Evolutionary conservation across 768 basidiomycete genomes (phyloP).

Genomic region (Clavaria fumosa): DNA sequence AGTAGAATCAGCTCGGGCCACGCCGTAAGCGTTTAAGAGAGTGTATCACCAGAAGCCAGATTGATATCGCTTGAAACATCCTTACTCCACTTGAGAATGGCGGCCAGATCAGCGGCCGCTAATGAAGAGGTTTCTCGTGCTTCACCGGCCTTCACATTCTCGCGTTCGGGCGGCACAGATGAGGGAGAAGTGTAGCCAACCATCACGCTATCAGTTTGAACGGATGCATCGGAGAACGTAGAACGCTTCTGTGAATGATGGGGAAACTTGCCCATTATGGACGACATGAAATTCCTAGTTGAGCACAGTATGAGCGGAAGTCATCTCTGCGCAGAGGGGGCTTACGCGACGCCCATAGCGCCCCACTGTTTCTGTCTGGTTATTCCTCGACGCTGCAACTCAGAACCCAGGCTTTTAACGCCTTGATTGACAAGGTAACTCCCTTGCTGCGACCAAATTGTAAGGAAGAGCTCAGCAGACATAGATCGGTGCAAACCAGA

Average conservation of each 20-base stretch:
- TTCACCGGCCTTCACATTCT: conserved; percentile 25
- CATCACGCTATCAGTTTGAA: conserved; percentile 38
- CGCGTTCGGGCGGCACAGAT: conserved; percentile 16
- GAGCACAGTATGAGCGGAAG: neutral
- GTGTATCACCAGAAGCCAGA: conserved; percentile 36
- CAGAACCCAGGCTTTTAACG: conserved; percentile 49
- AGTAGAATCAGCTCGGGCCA: neutral
- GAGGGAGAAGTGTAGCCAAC: conserved; percentile 15
- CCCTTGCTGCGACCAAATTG: too few species aligned
- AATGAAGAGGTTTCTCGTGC: conserved; percentile 41
- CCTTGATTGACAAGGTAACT: conserved; percentile 50
- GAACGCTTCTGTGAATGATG: conserved; percentile 36
- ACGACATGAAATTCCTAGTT: conserved; percentile 34
- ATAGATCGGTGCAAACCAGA: too few species aligned
- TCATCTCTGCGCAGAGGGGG: conserved; percentile 2
- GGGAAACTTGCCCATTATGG: conserved; percentile 28
- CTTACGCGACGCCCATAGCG: conserved; percentile 56
- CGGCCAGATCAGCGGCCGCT: conserved; percentile 44
- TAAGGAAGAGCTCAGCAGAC: too few species aligned
- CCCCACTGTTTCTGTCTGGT: conserved; percentile 57
- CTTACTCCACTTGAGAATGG: conserved; percentile 61
- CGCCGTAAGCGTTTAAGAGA: neutral
- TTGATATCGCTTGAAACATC: conserved; percentile 64
- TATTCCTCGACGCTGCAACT: conserved; percentile 53
- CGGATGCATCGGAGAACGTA: conserved; percentile 45